phyloP scores from a whole-genome alignment of 495 filamentous ascomycete species.

The Extremus antarcticus region DNA sequence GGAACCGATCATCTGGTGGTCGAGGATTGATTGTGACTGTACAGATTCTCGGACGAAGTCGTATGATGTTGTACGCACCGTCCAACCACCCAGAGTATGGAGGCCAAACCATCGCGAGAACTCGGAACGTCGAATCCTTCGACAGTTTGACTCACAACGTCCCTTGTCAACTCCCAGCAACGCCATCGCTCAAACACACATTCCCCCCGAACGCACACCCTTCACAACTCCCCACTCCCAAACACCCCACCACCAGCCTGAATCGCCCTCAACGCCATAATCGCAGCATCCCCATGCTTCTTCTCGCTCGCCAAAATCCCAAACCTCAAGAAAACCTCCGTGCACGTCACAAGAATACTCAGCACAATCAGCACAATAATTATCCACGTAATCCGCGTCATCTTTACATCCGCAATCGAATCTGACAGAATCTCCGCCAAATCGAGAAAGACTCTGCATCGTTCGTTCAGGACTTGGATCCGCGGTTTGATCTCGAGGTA shows the following conservation, averaged over 20 bases:
- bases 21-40: no score
- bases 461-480: constrained; percentile 90
- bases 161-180: neutral
- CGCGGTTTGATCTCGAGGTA: constrained; percentile 95
- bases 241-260: no score
- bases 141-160: neutral
- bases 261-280: neutral
- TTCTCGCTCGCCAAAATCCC: constrained; percentile 50
- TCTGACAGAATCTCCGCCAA: constrained; percentile 91
- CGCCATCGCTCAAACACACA: neutral
- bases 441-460: constrained; percentile 92
- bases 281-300: constrained; percentile 38
- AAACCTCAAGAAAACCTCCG: constrained; percentile 81
- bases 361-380: constrained; percentile 89
- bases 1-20: no score
- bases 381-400: constrained; percentile 93
- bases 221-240: constrained; percentile 1
- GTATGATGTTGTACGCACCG: no score
- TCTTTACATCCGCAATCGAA: constrained; percentile 83
- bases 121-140: neutral
- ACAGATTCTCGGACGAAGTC: no score
- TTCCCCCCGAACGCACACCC: no score
- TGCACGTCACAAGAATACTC: constrained; percentile 80
- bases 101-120: neutral
- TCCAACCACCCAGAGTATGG: no score